phyloP scores from a whole-genome alignment of 345 rosid species.

The Erysimum cheiranthoides region DNA sequence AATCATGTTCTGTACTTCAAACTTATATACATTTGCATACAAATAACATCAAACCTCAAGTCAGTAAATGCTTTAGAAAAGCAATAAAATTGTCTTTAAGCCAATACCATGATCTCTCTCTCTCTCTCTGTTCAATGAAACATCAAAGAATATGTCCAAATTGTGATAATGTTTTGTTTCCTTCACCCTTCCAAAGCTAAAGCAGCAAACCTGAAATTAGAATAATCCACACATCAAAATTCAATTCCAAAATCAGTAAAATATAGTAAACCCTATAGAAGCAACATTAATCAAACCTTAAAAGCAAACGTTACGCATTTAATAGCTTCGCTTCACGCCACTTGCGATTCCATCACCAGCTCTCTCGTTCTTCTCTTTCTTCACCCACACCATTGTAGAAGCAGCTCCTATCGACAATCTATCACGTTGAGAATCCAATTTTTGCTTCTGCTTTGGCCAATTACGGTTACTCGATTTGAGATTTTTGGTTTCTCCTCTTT shows the following conservation, averaged over 20 bases:
- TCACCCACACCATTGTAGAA: conserved; percentile 43
- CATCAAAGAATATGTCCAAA: conserved; percentile 4
- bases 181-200: not conserved
- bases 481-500: not conserved
- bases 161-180: not conserved
- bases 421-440: not conserved
- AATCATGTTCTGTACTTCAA: conserved; percentile 6
- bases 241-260: conserved; percentile 2
- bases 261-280: conserved; percentile 6
- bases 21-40: conserved; percentile 27
- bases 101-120: conserved; percentile 6
- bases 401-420: not conserved
- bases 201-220: conserved; percentile 25
- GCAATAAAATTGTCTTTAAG: conserved; percentile 1
- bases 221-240: conserved; percentile 3
- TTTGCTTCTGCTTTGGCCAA: not conserved
- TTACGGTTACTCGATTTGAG: not conserved
- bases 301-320: conserved; percentile 3
- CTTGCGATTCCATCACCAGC: conserved; percentile 10
- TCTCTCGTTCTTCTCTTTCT: conserved; percentile 33
- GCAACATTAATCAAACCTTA: conserved; percentile 22
- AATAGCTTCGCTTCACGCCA: conserved; percentile 17
- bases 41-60: not conserved
- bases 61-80: not conserved
- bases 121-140: conserved; percentile 5